Conservation (phyloP, 177 flowering plant species). For the Vitis hybrid region DNA sequence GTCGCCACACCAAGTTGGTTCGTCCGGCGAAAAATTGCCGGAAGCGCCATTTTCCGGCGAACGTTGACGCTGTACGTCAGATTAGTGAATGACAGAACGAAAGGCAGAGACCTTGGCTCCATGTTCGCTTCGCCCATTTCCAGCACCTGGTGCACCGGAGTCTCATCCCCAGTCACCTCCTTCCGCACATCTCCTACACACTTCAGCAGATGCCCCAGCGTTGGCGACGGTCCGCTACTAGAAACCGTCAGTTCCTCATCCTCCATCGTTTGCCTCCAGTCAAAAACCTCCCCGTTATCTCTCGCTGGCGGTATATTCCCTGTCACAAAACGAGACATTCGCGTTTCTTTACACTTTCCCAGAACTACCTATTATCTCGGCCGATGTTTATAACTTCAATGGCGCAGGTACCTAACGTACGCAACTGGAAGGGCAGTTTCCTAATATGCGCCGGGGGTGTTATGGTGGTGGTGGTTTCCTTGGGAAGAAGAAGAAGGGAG, state of each 20-base stretch:
- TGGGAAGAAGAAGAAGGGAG: too few relatives aligned
- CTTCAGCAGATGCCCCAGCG: slow-evolving; percentile 59
- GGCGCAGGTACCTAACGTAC: background rate
- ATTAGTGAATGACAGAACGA: slow-evolving; percentile 67
- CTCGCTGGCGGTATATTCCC: slow-evolving; percentile 15
- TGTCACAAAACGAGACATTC: slow-evolving; percentile 31
- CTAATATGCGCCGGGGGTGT: too few relatives aligned
- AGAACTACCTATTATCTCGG: too few relatives aligned
- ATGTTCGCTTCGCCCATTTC: slow-evolving; percentile 24
- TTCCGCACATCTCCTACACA: slow-evolving; percentile 41
- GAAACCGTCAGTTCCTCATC: background rate
- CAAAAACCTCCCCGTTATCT: slow-evolving; percentile 10
- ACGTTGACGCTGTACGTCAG: slow-evolving; percentile 65
- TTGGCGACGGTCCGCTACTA: slow-evolving; percentile 29
- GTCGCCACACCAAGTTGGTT: slow-evolving; percentile 17
- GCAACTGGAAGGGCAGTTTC: too few relatives aligned
- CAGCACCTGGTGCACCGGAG: slow-evolving; percentile 42
- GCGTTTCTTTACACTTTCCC: background rate
- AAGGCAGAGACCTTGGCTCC: slow-evolving; percentile 52
- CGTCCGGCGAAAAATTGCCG: slow-evolving; percentile 18
- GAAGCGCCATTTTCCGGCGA: slow-evolving; percentile 34
- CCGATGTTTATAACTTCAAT: background rate
- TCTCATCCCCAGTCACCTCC: slow-evolving; percentile 34
- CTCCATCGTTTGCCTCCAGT: slow-evolving; percentile 14
- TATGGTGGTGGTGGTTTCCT: too few relatives aligned